Base-by-base conservation (phyloP, 2,329 filamentous ascomycete genomes). In the Xylariaceae sp. region DNA sequence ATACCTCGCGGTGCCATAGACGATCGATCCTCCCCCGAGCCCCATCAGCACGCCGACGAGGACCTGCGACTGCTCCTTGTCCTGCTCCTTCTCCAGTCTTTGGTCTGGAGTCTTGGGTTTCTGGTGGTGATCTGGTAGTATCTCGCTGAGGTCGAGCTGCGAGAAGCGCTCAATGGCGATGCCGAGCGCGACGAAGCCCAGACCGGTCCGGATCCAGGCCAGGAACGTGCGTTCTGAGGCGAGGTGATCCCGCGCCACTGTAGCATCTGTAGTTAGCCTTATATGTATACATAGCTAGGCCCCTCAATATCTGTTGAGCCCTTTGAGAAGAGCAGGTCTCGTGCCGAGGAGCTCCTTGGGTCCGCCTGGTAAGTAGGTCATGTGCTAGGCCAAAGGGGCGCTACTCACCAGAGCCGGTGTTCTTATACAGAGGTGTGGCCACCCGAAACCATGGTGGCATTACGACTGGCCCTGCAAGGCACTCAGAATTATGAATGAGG, bases 191-290 rank as follows among this genome's bases (percentile, higher is more conserved):
- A 74, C 65, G 56, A 75, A 75, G 4, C 71, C 72, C 4, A 76
- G 65, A 0, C 71, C 71, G 3, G 69, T 74, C 9, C 72, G 64
- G 9, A 70, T 67, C 73, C 72, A 76, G 22, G 72, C 68, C 16
- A 76, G 65, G 50, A 73, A 74, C 2, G 70, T 78, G 9, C 73
- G 67, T 53, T 78, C 74, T 34, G 68, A 70, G 16, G 74, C 74
- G 26, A 76, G 71, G 43, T 77, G 70, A 51, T 78, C 74, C 32
- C 71, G 67, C 9, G 72, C 71, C 19, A 70, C 63, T 26, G 22
- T 11, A 11, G 6, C 22, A 26, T 11, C 22, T 11, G 11, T 11
- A 6, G 22, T 26, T 11, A 26, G 22, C 22, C 22, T 26, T 26
- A n/a, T 26, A 6, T 26, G 6, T 26, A 11, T 26, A 26, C 22